Conservation (phyloP, 768 basidiomycete species). For the Collybiopsis luxurians region DNA sequence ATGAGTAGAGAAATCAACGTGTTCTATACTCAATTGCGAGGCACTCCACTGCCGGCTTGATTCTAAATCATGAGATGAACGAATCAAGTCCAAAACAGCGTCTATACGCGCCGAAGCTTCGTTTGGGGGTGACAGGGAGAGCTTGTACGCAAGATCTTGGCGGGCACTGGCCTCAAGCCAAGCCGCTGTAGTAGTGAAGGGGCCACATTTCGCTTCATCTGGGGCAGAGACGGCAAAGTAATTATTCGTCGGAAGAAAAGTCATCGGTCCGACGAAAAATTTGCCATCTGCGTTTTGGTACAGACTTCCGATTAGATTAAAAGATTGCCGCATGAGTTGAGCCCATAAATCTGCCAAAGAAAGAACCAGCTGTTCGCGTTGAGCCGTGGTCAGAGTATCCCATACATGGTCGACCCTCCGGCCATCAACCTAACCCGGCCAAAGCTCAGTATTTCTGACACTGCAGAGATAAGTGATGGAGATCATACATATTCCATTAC, state of each 20-base stretch:
- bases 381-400: slow-evolving; percentile 1
- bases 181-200: slow-evolving; percentile 5
- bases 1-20: slow-evolving; percentile 6
- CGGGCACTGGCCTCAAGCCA: slow-evolving; percentile 10
- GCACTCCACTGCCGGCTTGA: background rate
- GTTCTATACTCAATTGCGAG: background rate
- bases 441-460: too few species aligned
- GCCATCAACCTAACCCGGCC: background rate
- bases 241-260: slow-evolving; percentile 3
- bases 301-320: slow-evolving; percentile 12
- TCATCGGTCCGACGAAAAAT: slow-evolving; percentile 11
- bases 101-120: background rate
- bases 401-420: background rate
- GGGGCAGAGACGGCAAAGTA: slow-evolving; percentile 2
- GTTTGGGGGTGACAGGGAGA: background rate
- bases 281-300: background rate
- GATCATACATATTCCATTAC: slow-evolving; percentile 15
- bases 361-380: slow-evolving; percentile 2
- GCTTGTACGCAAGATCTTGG: slow-evolving; percentile 9
- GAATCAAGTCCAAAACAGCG: background rate
- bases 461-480: too few species aligned
- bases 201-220: slow-evolving; percentile 8
- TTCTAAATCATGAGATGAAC: background rate
- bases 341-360: slow-evolving; percentile 10
- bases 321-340: slow-evolving; percentile 7